A percentile compares a stretch with the other conserved stretches of the same genome.
Evolutionary conservation across 768 basidiomycete genomes (phyloP).

Genomic region (Coprinellus aureogranulatus): DNA sequence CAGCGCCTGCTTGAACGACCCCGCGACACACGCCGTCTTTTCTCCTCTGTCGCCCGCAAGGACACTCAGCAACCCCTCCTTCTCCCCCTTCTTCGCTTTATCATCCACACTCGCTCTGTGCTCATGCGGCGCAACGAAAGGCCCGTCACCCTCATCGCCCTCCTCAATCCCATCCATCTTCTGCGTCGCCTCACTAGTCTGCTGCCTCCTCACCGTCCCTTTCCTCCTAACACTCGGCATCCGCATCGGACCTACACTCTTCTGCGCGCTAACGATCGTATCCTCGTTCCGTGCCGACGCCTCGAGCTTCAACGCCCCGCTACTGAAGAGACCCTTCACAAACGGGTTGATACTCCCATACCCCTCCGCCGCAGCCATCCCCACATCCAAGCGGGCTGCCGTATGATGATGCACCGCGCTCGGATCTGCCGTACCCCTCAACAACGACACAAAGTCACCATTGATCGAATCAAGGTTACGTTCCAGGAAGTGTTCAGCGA

Average conservation of each 20-base stretch:
- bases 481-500: conserved; percentile 85
- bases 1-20: conserved; percentile 83
- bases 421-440: conserved; percentile 63
- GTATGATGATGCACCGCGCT: neutral
- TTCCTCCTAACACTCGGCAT: conserved; percentile 87
- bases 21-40: conserved; percentile 68
- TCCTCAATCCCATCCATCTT: conserved; percentile 40
- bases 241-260: conserved; percentile 91
- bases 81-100: neutral
- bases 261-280: conserved; percentile 92
- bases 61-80: conserved; percentile 3
- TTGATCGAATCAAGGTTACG: conserved; percentile 87
- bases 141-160: conserved; percentile 47
- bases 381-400: neutral
- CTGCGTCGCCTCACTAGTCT: conserved; percentile 47
- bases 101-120: neutral
- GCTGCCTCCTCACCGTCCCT: conserved; percentile 63
- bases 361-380: conserved; percentile 40
- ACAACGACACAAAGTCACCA: conserved; percentile 87
- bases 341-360: conserved; percentile 88
- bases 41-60: conserved; percentile 48
- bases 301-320: conserved; percentile 86
- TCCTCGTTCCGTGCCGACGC: conserved; percentile 92
- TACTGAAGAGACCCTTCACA: conserved; percentile 84
- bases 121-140: conserved; percentile 12